Evolutionary conservation across 139 green algal genomes (phyloP).

Genomic region (Deuterostichococcus epilithicus): DNA sequence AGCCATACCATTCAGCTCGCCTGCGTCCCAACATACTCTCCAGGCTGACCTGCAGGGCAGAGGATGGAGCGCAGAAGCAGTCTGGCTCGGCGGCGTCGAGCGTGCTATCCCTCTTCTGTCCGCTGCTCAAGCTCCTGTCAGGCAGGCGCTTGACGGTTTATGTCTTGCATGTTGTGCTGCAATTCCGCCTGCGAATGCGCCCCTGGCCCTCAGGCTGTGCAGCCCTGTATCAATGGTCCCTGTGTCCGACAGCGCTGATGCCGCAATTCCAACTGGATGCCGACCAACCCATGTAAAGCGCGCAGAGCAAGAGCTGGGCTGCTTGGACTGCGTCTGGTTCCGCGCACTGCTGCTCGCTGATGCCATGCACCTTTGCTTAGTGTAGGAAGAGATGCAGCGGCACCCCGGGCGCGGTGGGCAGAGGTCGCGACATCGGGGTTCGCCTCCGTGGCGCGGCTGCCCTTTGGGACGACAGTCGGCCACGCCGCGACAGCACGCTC

Average conservation of each 20-base stretch:
- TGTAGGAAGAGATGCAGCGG: conserved; percentile 1
- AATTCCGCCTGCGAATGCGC: too few relatives aligned
- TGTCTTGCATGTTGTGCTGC: too few relatives aligned
- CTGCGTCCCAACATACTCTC: too few relatives aligned
- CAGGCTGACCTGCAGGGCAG: not conserved
- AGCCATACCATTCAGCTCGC: too few relatives aligned
- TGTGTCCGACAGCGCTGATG: too few relatives aligned
- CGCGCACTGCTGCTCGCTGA: too few relatives aligned
- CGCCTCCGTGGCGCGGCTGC: conserved; percentile 13
- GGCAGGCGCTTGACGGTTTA: not conserved
- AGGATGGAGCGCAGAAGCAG: not conserved
- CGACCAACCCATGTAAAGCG: too few relatives aligned
- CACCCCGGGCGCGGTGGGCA: conserved; percentile 6
- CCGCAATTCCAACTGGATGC: too few relatives aligned
- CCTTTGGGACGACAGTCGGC: conserved; percentile 13
- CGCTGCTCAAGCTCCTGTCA: conserved; percentile 15
- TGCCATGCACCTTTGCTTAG: not conserved
- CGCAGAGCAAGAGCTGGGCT: too few relatives aligned
- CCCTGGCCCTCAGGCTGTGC: too few relatives aligned
- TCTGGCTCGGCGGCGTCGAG: not conserved
- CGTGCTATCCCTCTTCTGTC: conserved; percentile 14
- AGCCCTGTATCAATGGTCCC: too few relatives aligned
- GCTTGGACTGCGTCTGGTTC: too few relatives aligned
- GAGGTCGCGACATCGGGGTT: conserved; percentile 24
- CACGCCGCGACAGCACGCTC: not conserved